Evolutionary conservation across 805 yeast genomes (phyloP), one percentile per base, ranked within the genome.

Genomic region (Schizosaccharomyces osmophilus): DNA sequence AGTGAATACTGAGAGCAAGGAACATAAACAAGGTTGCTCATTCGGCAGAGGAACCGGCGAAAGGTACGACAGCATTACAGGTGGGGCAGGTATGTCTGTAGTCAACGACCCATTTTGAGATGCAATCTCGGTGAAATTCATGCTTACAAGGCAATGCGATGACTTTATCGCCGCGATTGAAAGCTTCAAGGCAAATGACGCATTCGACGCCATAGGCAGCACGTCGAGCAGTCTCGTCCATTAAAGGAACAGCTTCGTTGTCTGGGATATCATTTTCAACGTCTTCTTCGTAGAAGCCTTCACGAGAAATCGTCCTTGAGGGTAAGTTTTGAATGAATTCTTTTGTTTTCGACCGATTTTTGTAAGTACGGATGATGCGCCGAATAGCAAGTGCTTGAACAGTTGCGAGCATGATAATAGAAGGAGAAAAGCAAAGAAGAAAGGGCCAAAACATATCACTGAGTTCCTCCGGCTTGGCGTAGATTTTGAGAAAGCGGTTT

Each of bases 101-200:
- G 63, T 74, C 73, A 17, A 81, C 74, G 55, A 81, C 73, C 85
- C 85, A 82, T 63, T 79, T 79, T 29, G 81, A 72, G 39, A 82
- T 75, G 67, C 85, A 82, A 31, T 71, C 72, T 55, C 76, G 77
- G 67, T 82, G 85, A 70, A 76, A 82, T 64, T 80, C 79, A 68
- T 82, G 85, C 61, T 78, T 77, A 67, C 85, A 82, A 6, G 80
- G 81, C 59, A 82, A 72, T 26, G 76, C 72, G 70, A 81, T 72
- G 22, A 82, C 79, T 59, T 73, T 71, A 62, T 70, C 72, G 41
- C 79, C 74, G 17, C 77, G 76, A 11, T 71, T 69, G 65, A 77
- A 81, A 64, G 73, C 76, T 58, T 78, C 84, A 54, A 82, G 73
- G 65, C 85, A 82, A 29, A 82, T 80, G 29, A 80, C 78, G 67